Evolutionary conservation across 2,329 filamentous ascomycete species (phyloP), one percentile per base, ranked within the genome.

Genomic region (Cytospora schulzeri): DNA sequence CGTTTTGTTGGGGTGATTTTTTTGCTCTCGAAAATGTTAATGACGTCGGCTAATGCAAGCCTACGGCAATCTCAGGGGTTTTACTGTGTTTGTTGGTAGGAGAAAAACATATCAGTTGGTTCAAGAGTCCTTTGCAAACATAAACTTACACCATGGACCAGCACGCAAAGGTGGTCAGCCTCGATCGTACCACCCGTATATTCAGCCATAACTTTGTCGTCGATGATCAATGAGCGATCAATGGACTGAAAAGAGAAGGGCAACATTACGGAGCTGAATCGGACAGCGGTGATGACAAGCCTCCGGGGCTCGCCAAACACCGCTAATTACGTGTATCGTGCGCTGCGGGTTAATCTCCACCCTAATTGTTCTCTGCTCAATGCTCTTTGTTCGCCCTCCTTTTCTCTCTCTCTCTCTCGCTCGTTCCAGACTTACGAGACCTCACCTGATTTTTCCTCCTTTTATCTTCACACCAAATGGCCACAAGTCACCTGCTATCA

Each of bases 81-180:
- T 38, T 31, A 5, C 4, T 31, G 29, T 31, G 9, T 31, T 31
- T 31, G 29, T 48, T 15, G 31, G 38, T 41, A n/a, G 38, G 38
- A 41, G n/a, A n/a, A 38, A 2, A 41, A 41, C 5, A 41, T 19
- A 4, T 41, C 15, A 19, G 19, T 19, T 41, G 38, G 5, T 4
- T 4, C 1, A 28, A 41, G 33, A 51, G 57, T 17, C n/a, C n/a
- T 33, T 33, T 15, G 15, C 15, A 31, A 24, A 35, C 57, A 28
- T 24, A 24, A 38, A 76, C 85, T 75, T 84, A 91, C 88, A 78
- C 91, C 86, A 73, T 94, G 91, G 60, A 93, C 88, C 53, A 94
- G 81, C 51, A 94, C 89, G 71, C 88, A 90, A 67, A 94, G 85
- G 75, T 93, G 91, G 69, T 90, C 83, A 56, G 88, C 87, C 65